A percentile compares a stretch with the other conserved stretches of the same genome.
Conservation (phyloP, 106 monocot genomes). For the Gastrodia elata region DNA sequence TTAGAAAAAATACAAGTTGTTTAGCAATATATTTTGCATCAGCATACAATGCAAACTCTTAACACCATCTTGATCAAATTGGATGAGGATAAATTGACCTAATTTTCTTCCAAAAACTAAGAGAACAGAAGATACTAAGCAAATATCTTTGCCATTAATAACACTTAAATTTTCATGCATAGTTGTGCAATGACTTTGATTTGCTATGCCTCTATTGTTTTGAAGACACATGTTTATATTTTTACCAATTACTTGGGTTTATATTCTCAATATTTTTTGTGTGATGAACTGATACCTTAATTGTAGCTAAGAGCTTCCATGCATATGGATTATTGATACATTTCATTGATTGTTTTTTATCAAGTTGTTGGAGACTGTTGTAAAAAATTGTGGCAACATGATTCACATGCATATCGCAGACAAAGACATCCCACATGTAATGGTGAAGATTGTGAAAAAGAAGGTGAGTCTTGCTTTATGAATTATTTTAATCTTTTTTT, state of each 20-base stretch:
- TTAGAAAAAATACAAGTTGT: too few species aligned
- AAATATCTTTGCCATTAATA: too few species aligned
- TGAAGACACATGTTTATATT: not conserved
- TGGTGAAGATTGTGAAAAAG: slow-evolving; percentile 90
- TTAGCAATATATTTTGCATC: too few species aligned
- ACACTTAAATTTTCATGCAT: not conserved
- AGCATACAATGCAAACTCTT: too few species aligned
- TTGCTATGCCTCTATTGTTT: not conserved
- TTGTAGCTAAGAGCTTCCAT: not conserved
- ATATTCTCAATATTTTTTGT: not conserved
- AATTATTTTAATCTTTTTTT: not conserved
- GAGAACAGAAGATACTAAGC: too few species aligned
- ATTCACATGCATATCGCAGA: slow-evolving; percentile 83
- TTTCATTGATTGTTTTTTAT: slow-evolving; percentile 17
- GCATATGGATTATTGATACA: not conserved
- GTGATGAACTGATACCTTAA: not conserved
- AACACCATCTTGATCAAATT: too few species aligned
- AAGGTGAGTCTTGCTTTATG: slow-evolving; percentile 34
- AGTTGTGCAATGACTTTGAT: not conserved
- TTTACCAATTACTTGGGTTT: not conserved
- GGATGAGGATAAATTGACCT: too few species aligned
- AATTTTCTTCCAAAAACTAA: too few species aligned
- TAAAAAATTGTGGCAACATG: slow-evolving; percentile 77
- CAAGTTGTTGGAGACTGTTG: slow-evolving; percentile 78
- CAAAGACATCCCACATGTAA: slow-evolving; percentile 51